Evolutionary conservation across 2,329 filamentous ascomycete species (phyloP), one percentile per base, ranked within the genome.

Genomic region (Xylariaceae sp.): DNA sequence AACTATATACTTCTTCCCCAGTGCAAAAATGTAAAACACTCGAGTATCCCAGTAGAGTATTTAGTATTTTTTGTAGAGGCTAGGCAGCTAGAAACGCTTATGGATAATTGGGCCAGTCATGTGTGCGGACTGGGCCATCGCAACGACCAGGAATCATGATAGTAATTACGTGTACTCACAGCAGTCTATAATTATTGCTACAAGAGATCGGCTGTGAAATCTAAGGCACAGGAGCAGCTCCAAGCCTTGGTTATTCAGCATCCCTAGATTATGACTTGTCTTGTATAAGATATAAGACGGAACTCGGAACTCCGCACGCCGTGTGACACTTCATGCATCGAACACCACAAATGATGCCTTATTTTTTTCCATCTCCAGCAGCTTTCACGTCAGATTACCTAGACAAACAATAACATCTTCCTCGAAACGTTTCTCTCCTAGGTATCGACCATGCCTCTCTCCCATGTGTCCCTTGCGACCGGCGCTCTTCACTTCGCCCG

Each of bases 401-500:
- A n/a, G n/a, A n/a, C n/a, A n/a, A 3, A 46, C 14, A 8, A 53
- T 11, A 9, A 3, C 2, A 29, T 26, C 23, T 33, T 6, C 23
- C 16, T n/a, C 28, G 5, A 17, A n/a, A 36, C 28, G 26, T 16
- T 29, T 8, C 28, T 3, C 28, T 7, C 29, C 9, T 11, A 16
- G 19, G 23, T n/a, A 19, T 5, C 33, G 26, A 33, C 41, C 16
- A 65, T 65, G 63, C 53, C 59, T 34, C 3, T 65, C 39, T 48
- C 37, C 5, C 59, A 65, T 19, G 29, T 63, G 2, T 65, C 63
- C 6, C 54, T 62, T 9, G 61, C 59, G 7, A 64, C 61, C 2
- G 58, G 63, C 45, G 41, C 53, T 2, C 31, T 46, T 12, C 21
- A 54, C 16, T 63, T 58, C 40, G 54, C 56, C 2, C 47, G 47